Conservation (phyloP, 306 rosid genomes). For the Trifolium fragiferum region DNA sequence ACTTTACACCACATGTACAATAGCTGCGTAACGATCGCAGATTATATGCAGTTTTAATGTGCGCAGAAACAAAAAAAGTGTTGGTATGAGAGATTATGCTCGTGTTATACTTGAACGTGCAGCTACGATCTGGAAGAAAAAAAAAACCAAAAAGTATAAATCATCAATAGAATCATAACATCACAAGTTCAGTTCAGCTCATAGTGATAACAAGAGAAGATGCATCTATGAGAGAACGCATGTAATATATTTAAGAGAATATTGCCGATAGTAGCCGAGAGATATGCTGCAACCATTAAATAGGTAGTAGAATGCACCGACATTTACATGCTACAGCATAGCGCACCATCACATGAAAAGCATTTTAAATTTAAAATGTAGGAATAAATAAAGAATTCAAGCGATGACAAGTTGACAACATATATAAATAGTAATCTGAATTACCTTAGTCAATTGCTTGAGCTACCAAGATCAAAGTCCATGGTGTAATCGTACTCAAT, state of each 20-base stretch:
- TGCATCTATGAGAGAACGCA: neutral
- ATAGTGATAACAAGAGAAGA: neutral
- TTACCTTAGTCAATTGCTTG: slow-evolving; percentile 70
- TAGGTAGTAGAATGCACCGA: neutral
- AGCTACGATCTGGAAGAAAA: slow-evolving; percentile 42
- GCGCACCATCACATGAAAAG: neutral
- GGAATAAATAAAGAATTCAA: slow-evolving; percentile 8
- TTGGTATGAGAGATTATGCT: slow-evolving; percentile 27
- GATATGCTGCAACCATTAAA: neutral
- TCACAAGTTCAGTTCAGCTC: neutral
- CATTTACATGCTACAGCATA: slow-evolving; percentile 3
- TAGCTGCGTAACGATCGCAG: slow-evolving; percentile 12
- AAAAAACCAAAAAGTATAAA: neutral
- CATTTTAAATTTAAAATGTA: neutral
- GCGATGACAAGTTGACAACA: slow-evolving; percentile 2
- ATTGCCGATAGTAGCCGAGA: neutral
- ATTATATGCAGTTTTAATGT: slow-evolving; percentile 17
- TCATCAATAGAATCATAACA: neutral
- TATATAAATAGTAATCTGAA: slow-evolving; percentile 5
- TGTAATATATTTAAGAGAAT: too few relatives aligned
- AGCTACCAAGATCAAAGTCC: slow-evolving; percentile 97
- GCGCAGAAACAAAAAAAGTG: neutral
- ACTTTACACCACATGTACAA: slow-evolving; percentile 50
- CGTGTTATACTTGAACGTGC: slow-evolving; percentile 30
- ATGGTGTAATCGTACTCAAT: slow-evolving; percentile 96